phyloP scores from a whole-genome alignment of 495 filamentous ascomycete genomes.

The Staphylotrichum longicolle region DNA sequence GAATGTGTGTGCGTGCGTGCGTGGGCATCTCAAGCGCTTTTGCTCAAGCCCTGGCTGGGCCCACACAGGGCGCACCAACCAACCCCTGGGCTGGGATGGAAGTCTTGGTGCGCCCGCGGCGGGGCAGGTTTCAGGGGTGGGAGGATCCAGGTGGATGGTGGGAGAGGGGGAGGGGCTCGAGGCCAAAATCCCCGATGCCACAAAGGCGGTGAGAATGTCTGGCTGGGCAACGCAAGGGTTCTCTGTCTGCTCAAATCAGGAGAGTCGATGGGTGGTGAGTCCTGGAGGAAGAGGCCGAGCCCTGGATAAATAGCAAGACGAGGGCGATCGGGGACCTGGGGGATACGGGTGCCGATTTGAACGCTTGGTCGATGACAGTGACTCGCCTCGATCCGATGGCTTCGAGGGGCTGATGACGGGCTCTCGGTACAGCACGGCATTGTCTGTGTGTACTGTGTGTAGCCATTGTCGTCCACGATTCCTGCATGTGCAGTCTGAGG shows the following conservation, averaged over 20 bases:
- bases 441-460: no score
- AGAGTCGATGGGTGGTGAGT: no score
- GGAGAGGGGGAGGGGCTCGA: conserved; percentile 16
- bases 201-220: conserved; percentile 17
- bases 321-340: no score
- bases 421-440: no score
- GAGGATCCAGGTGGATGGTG: background rate
- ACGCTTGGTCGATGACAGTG: no score
- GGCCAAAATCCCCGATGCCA: conserved; percentile 1
- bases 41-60: conserved; percentile 1
- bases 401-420: no score
- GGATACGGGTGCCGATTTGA: no score
- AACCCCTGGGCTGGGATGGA: background rate
- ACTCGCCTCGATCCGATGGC: no score
- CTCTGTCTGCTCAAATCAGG: background rate
- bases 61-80: background rate
- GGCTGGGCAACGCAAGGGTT: background rate
- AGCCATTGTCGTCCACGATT: no score
- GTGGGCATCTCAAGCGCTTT: no score
- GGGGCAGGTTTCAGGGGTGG: conserved; percentile 11
- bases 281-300: background rate
- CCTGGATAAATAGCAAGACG: no score
- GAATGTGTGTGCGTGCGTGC: conserved; percentile 4
- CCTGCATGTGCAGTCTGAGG: no score
- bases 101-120: background rate